Evolutionary conservation across 345 rosid species (phyloP).

Genomic region (Eucalyptus regnans): DNA sequence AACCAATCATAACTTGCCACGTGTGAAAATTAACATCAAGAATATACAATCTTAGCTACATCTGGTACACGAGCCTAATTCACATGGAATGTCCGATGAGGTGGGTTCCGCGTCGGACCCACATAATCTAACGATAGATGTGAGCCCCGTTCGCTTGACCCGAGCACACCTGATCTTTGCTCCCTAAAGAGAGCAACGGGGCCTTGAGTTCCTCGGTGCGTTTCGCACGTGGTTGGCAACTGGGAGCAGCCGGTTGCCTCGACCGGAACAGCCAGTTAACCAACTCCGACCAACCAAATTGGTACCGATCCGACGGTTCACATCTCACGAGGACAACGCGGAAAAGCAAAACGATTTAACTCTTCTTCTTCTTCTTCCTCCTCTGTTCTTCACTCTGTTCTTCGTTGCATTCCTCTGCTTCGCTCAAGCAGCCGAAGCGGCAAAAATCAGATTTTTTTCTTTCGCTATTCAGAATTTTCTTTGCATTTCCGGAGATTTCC

Average conservation of each 20-base stretch:
- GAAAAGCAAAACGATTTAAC: not conserved
- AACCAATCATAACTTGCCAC: not conserved
- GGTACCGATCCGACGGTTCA: not conserved
- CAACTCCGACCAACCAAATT: not conserved
- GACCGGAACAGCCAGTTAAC: not conserved
- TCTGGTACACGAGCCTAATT: not conserved
- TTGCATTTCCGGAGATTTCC: not conserved
- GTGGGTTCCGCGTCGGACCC: not conserved
- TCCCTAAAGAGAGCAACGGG: not conserved
- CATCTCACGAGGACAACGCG: not conserved
- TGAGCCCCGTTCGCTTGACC: not conserved
- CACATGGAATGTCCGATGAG: not conserved
- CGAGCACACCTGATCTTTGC: not conserved
- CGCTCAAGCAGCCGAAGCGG: not conserved
- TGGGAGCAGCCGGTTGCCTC: not conserved
- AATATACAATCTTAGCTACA: not conserved
- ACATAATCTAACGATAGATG: not conserved
- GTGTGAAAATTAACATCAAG: not conserved
- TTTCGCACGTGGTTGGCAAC: not conserved
- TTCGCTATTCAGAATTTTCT: not conserved
- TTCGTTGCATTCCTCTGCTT: not conserved
- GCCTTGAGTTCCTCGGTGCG: not conserved
- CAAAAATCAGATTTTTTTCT: not conserved
- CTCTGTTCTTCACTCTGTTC: not conserved
- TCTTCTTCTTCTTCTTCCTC: not conserved